A percentile compares a stretch with the other conserved stretches of the same genome.
Conservation (phyloP, 2,329 filamentous ascomycete genomes). For the Leptoxyphium fumago region DNA sequence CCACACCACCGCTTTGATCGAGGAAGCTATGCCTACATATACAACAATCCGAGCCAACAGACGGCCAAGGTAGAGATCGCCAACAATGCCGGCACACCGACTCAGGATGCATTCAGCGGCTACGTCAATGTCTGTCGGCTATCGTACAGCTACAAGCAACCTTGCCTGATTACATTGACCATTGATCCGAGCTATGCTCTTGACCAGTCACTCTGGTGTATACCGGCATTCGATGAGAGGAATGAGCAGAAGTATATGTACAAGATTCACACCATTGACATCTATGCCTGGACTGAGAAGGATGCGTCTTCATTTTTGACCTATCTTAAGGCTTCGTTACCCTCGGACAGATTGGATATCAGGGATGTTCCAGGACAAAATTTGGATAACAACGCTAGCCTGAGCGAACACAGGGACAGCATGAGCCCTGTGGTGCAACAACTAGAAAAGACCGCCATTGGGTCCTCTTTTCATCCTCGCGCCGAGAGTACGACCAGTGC, state of each 20-base stretch:
- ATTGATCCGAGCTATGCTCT: constrained; percentile 37
- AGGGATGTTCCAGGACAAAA: constrained; percentile 44
- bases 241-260: constrained; percentile 71
- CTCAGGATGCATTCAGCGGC: constrained; percentile 69
- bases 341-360: constrained; percentile 46
- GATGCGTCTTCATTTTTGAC: constrained; percentile 59
- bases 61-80: constrained; percentile 61
- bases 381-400: constrained; percentile 9
- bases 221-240: constrained; percentile 55
- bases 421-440: constrained; percentile 60
- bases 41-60: constrained; percentile 54
- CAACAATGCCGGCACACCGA: constrained; percentile 56
- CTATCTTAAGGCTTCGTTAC: constrained; percentile 50
- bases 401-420: constrained; percentile 30
- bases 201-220: constrained; percentile 49
- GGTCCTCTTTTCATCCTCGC: constrained; percentile 37
- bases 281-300: constrained; percentile 66
- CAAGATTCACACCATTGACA: constrained; percentile 57
- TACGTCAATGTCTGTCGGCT: constrained; percentile 49
- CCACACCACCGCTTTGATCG: constrained; percentile 72
- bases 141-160: constrained; percentile 59
- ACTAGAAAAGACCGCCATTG: constrained; percentile 56
- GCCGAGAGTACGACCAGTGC: constrained; percentile 23
- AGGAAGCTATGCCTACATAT: constrained; percentile 66
- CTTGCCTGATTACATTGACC: constrained; percentile 52